Evolutionary conservation across 768 basidiomycete genomes (phyloP), one percentile per base, ranked within the genome.

Genomic region (Lanmaoa rubissima): DNA sequence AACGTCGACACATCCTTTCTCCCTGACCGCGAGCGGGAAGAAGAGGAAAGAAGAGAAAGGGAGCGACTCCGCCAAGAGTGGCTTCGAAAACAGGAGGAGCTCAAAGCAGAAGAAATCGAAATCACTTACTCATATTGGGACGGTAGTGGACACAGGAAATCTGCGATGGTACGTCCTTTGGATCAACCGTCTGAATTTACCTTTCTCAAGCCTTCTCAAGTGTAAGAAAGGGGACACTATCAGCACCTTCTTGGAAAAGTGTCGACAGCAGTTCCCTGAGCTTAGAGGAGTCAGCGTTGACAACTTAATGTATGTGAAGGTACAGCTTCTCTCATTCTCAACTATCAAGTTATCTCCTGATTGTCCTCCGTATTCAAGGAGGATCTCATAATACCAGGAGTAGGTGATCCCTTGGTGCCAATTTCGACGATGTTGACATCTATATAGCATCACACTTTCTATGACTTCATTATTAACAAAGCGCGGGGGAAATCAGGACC

Each of bases 271-370:
- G 64, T 92, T 97, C 68, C 90, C 95, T 3, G 95, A 98, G 73
- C 80, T 99, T 39, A 77, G 95, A 52, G 88, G 88, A 10, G 85
- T 94, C 47, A 90, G 86, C 53, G 94, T 91, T 19, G 97, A 99
- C 73, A 99, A 98, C 69, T 74, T 99, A 38, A 98, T 98, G 95
- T 99, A 98, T 75, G 84, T 99, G 74, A 98, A 98, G 83, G 92
- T 89, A 57, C 53, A 80, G 55, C 16, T 46, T 50, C 3, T 51
- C 53, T 45, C 44, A 34, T 48, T 28, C 42, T 40, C 32, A 24
- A 11, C 7, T 19, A 46, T 53, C 51, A 17, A 21, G 12, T 4
- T 13, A 31, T 45, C 16, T 24, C 32, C 38, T 68, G 34, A 67
- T 52, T 26, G 13, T 48, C 28, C 17, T 53, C n/a, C 55, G 19